These are phyloP conservation scores for Fomitiporia mediterranea DNA, from an alignment of 1,284 basidiomycete genomes.

Conservation along the genomic window DNA sequence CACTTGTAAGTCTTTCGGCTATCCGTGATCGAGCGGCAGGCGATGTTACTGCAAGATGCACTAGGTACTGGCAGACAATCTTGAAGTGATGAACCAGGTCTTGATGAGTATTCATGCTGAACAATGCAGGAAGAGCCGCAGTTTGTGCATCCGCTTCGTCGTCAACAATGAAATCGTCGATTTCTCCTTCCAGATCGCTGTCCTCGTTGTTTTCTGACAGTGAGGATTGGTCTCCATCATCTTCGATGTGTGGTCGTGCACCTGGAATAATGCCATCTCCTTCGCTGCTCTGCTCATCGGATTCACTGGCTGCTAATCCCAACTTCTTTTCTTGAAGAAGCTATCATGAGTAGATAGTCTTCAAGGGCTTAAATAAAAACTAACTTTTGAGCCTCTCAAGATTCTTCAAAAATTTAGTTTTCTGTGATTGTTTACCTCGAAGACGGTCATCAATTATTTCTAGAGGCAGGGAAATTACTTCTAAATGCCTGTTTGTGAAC, in stretches of 20 bases:
- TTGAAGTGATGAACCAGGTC: constrained; percentile 76
- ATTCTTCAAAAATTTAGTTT: constrained; percentile 55
- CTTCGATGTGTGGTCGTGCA: constrained; percentile 26
- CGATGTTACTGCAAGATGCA: constrained; percentile 67
- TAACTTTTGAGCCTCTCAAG: constrained; percentile 61
- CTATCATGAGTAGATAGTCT: constrained; percentile 5
- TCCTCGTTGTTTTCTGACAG: constrained; percentile 28
- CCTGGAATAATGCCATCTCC: constrained; percentile 27
- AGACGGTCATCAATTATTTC: constrained; percentile 61
- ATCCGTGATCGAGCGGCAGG: constrained; percentile 18
- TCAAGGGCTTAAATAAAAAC: constrained; percentile 23
- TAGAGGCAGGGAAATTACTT: constrained; percentile 27
- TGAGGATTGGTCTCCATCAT: constrained; percentile 18
- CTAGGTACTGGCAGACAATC: constrained; percentile 80
- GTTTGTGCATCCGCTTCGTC: constrained; percentile 48
- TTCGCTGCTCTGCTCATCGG: constrained; percentile 34
- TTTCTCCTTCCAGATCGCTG: constrained; percentile 35
- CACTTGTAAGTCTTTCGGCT: constrained; percentile 25
- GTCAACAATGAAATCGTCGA: constrained; percentile 66
- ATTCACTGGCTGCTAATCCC: constrained; percentile 36
- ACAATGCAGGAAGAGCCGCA: constrained; percentile 61
- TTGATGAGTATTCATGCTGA: constrained; percentile 73
- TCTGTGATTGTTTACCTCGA: constrained; percentile 50
- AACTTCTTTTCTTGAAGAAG: constrained; percentile 41
- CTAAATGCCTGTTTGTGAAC: constrained; percentile 17